Percentiles rank a stretch among this genome's conserved stretches.
Evolutionary conservation across 2,329 filamentous ascomycete genomes (phyloP).

Genomic region (Pseudogymnoascus sp.): DNA sequence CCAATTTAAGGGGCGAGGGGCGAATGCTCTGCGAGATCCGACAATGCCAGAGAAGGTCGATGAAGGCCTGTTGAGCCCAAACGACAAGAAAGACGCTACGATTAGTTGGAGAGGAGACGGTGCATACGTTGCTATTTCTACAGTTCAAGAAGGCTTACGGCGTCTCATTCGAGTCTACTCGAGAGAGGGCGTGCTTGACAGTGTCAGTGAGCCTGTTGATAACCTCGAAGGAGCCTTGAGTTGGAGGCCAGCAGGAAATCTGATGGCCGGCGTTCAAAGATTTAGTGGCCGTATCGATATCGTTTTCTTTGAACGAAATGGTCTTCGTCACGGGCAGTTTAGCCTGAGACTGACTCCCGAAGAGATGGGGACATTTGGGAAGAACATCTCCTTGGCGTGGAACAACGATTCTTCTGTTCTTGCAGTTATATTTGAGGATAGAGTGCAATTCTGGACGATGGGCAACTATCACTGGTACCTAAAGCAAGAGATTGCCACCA

Average conservation of each 20-base stretch:
- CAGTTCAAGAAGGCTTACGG: constrained; percentile 59
- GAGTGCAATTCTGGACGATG: constrained; percentile 91
- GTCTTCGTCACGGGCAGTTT: constrained; percentile 93
- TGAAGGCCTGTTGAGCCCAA: constrained; percentile 64
- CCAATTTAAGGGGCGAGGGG: constrained; percentile 89
- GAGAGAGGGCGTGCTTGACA: constrained; percentile 82
- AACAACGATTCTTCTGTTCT: constrained; percentile 88
- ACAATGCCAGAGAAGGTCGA: constrained; percentile 92
- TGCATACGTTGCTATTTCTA: constrained; percentile 80
- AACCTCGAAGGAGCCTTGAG: constrained; percentile 79
- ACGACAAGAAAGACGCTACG: constrained; percentile 63
- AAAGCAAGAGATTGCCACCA: constrained; percentile 67
- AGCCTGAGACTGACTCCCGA: constrained; percentile 61
- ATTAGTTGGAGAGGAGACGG: constrained; percentile 96
- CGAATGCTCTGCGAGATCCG: constrained; percentile 79
- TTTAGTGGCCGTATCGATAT: constrained; percentile 63
- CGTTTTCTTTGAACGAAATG: constrained; percentile 94
- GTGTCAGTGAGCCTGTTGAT: constrained; percentile 91
- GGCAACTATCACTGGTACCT: constrained; percentile 98
- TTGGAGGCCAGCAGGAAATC: constrained; percentile 85
- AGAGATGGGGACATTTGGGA: constrained; percentile 46
- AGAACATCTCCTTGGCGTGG: constrained; percentile 67
- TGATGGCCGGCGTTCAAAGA: constrained; percentile 80
- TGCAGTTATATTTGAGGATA: constrained; percentile 66
- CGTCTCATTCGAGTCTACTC: constrained; percentile 86